These are phyloP conservation scores for Chlorella sp. DNA, from an alignment of 139 green algal genomes.

Conservation along the genomic window DNA sequence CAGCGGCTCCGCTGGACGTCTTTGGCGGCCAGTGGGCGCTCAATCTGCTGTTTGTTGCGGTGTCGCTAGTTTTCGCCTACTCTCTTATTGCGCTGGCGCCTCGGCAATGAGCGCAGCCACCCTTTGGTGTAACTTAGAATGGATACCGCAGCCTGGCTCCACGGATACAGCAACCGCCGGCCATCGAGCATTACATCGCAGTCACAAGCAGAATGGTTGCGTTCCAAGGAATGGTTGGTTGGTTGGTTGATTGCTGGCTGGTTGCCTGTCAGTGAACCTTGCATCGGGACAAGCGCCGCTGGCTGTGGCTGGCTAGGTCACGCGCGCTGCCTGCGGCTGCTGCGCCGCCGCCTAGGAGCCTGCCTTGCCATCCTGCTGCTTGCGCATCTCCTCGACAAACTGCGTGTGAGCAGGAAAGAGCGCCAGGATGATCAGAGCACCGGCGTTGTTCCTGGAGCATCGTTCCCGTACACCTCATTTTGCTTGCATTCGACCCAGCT, in stretches of 20 bases:
- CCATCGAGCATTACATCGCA: too few relatives aligned
- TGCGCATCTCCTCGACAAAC: constrained; percentile 24
- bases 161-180: too few relatives aligned
- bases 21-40: constrained; percentile 30
- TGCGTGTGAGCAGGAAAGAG: not conserved
- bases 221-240: too few relatives aligned
- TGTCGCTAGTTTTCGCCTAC: not conserved
- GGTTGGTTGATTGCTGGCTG: too few relatives aligned
- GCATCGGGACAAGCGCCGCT: too few relatives aligned
- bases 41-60: constrained; percentile 31
- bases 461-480: not conserved
- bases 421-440: too few relatives aligned
- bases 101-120: not conserved
- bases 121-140: too few relatives aligned
- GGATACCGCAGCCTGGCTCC: too few relatives aligned
- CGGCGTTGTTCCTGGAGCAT: not conserved
- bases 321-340: not conserved
- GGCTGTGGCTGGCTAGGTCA: too few relatives aligned
- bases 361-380: constrained; percentile 3
- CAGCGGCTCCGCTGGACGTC: constrained; percentile 23
- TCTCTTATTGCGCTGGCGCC: constrained; percentile 19
- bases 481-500: too few relatives aligned
- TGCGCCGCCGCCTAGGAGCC: not conserved
- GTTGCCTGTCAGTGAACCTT: too few relatives aligned
- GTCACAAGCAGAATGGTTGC: too few relatives aligned